Percentiles rank a stretch among this genome's conserved stretches.
Evolutionary conservation across 306 rosid genomes (phyloP).

Genomic region (Sicyos baderoa): DNA sequence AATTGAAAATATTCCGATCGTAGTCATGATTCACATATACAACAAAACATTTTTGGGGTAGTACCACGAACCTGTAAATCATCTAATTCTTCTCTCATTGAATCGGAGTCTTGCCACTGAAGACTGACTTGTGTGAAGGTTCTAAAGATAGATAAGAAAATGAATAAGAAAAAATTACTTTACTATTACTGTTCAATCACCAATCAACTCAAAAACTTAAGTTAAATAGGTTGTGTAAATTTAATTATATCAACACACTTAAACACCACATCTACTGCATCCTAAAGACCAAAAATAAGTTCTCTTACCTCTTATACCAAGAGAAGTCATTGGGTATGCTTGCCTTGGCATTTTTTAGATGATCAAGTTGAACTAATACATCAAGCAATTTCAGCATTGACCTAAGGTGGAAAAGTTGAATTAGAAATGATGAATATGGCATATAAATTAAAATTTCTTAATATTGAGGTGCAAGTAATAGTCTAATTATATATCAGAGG

Average conservation of each 20-base stretch:
- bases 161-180: conserved; percentile 4
- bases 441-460: not conserved
- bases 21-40: conserved; percentile 3
- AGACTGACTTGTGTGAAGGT: conserved; percentile 97
- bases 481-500: not conserved
- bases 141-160: conserved; percentile 35
- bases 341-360: conserved; percentile 96
- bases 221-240: no score
- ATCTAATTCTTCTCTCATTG: conserved; percentile 97
- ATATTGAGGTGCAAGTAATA: not conserved
- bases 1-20: conserved; percentile 1
- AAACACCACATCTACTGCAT: not conserved
- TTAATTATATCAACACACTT: no score
- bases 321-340: conserved; percentile 99
- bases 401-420: conserved; percentile 43
- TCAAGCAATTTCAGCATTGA: conserved; percentile 95
- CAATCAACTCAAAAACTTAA: no score
- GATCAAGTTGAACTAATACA: conserved; percentile 94
- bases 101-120: conserved; percentile 97
- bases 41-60: not conserved
- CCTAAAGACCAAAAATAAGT: not conserved
- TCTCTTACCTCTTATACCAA: conserved; percentile 86
- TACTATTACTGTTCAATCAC: not conserved
- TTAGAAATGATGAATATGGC: conserved; percentile 8
- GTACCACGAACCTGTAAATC: conserved; percentile 65